Evolutionary conservation across 2,329 filamentous ascomycete genomes (phyloP), one percentile per base, ranked within the genome.

Genomic region (Penicillium sclerotiorum): DNA sequence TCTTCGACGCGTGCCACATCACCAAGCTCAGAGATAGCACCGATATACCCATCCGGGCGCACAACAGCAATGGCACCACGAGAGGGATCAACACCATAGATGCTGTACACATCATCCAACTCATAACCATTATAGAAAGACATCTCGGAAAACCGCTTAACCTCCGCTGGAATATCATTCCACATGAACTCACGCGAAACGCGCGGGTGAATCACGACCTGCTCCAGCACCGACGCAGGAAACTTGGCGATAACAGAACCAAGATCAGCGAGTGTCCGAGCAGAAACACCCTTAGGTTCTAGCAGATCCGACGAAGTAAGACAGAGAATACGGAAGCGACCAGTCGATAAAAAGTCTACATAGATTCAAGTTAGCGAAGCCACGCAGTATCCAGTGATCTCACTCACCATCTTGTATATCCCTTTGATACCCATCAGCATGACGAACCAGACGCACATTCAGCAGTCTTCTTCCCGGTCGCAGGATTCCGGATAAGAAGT

Each of bases 41-140:
- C 70, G 43, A 73, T 52, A 56, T 71, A 72, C 11, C 70, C 71
- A 60, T 74, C 72, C 0, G 71, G 72, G 17, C 72, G 63, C 6
- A 74, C 56, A 13, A 71, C 62, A 15, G 66, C 64, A 25, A 73
- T 25, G 2, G 63, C 69, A 6, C 71, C 71, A 13, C 60, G 40
- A 4, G 51, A 35, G 2, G 56, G 42, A 42, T 65, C 45, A 7
- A 74, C 68, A 0, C 72, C 72, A 42, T 69, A 74, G 7, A 60
- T 62, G 4, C 51, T 52, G 45, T 73, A 73, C 1, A 67, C 65
- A 55, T 73, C 68, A 22, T 71, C 69, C 18, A 64, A 53, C 22
- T 63, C 62, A 43, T 61, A 55, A 4, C 68, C 67, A 38, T 62
- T 66, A 44, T 72, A 66, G 38, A 69, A 69, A 1, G 54, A 56